A percentile compares a stretch with the other conserved stretches of the same genome.
Conservation (phyloP, 176 grass and related monocot species). For the Eleusine indica region DNA sequence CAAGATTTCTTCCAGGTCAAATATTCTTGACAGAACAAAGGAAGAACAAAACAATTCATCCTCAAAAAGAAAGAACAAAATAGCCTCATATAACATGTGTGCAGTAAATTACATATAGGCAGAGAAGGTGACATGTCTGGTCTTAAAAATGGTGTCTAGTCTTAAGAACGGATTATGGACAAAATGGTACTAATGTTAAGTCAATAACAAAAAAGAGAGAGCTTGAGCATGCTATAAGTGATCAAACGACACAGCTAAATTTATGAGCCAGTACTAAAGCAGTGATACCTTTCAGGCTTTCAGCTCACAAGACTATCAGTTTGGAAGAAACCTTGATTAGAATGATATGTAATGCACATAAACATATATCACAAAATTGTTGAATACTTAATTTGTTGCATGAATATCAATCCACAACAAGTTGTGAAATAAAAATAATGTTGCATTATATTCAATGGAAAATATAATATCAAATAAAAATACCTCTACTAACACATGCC, state of each 20-base stretch:
- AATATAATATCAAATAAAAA: constrained; percentile 26
- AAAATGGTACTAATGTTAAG: background rate
- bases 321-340: background rate
- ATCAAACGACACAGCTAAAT: background rate
- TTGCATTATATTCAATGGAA: constrained; percentile 11
- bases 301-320: background rate
- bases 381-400: constrained; percentile 23
- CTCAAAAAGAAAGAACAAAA: background rate
- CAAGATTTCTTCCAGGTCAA: constrained; percentile 23
- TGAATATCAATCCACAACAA: constrained; percentile 1
- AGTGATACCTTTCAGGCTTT: background rate
- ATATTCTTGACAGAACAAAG: background rate
- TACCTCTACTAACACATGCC: constrained; percentile 91
- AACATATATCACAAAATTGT: constrained; percentile 31
- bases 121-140: constrained; percentile 7
- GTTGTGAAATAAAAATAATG: constrained; percentile 10
- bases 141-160: background rate
- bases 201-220: constrained; percentile 22
- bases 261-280: constrained; percentile 6
- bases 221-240: constrained; percentile 26
- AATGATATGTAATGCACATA: constrained; percentile 6
- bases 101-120: constrained; percentile 28
- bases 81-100: background rate
- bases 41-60: background rate
- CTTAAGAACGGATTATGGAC: background rate